These are phyloP conservation scores for Amanita jacksonii DNA, from an alignment of 768 basidiomycete genomes.

Conservation along the genomic window DNA sequence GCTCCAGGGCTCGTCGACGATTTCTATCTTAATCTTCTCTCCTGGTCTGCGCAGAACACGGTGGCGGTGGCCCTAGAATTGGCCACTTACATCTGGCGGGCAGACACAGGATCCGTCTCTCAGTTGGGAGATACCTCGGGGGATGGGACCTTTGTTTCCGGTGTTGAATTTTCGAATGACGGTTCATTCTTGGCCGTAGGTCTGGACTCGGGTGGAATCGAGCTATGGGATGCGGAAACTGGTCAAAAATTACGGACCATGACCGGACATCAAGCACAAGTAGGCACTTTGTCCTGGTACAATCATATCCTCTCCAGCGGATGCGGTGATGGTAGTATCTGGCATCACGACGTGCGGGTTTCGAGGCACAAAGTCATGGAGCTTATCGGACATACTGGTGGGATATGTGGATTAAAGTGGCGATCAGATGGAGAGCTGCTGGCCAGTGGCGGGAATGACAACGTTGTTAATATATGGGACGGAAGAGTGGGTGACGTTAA, in stretches of 20 bases:
- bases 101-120: slow-evolving; percentile 78
- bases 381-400: slow-evolving; percentile 81
- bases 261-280: slow-evolving; percentile 75
- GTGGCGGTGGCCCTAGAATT: slow-evolving; percentile 87
- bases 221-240: slow-evolving; percentile 88
- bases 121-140: slow-evolving; percentile 61
- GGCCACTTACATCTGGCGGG: slow-evolving; percentile 89
- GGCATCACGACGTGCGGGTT: slow-evolving; percentile 92
- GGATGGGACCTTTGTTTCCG: slow-evolving; percentile 66
- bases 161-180: slow-evolving; percentile 72
- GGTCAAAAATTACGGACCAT: slow-evolving; percentile 83
- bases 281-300: slow-evolving; percentile 83
- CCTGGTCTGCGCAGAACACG: slow-evolving; percentile 81
- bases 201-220: slow-evolving; percentile 72
- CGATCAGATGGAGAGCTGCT: slow-evolving; percentile 79
- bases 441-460: slow-evolving; percentile 95
- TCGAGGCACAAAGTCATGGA: slow-evolving; percentile 86
- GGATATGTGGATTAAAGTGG: slow-evolving; percentile 92
- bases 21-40: slow-evolving; percentile 91
- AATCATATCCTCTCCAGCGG: slow-evolving; percentile 80
- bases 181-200: slow-evolving; percentile 80
- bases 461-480: slow-evolving; percentile 98
- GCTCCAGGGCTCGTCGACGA: slow-evolving; percentile 92
- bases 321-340: slow-evolving; percentile 90
- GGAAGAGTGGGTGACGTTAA: slow-evolving; percentile 55